Percentiles rank a stretch among this genome's conserved stretches.
These are phyloP conservation scores for Talaromyces rugulosus DNA, from an alignment of 2,329 filamentous ascomycete species.

Conservation along the genomic window DNA sequence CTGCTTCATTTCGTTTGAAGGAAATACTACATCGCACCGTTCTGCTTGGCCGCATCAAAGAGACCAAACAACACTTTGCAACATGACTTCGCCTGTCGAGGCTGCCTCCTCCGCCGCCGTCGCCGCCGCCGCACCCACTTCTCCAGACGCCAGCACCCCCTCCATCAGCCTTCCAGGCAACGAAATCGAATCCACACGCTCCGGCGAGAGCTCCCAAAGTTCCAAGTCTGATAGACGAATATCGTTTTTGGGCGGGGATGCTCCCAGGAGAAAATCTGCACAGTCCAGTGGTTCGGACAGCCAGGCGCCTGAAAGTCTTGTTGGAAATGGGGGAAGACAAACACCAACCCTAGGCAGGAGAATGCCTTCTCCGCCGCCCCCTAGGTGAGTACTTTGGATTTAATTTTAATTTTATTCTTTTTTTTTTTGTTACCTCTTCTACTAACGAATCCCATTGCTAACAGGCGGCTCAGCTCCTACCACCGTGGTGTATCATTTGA, in stretches of 20 bases:
- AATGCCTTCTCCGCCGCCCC: slow-evolving; percentile 37
- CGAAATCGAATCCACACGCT: slow-evolving; percentile 5
- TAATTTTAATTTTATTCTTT: not conserved
- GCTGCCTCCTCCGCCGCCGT: not conserved
- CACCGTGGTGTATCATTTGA: slow-evolving; percentile 69
- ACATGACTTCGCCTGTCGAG: slow-evolving; percentile 6
- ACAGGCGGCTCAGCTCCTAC: slow-evolving; percentile 50
- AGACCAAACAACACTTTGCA: not conserved
- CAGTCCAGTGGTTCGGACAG: slow-evolving; percentile 32
- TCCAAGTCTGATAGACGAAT: slow-evolving; percentile 12
- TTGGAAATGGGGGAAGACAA: slow-evolving; percentile 19
- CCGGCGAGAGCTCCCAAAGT: slow-evolving; percentile 11
- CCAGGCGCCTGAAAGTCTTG: slow-evolving; percentile 24
- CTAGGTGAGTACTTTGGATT: slow-evolving; percentile 28
- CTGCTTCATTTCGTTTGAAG: not conserved
- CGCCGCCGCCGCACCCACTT: not conserved
- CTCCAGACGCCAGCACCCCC: slow-evolving; percentile 3
- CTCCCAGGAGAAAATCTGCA: slow-evolving; percentile 31
- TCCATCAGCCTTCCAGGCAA: slow-evolving; percentile 7
- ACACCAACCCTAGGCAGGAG: slow-evolving; percentile 20
- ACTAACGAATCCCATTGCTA: not conserved
- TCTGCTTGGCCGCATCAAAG: not conserved
- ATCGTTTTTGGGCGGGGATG: slow-evolving; percentile 21
- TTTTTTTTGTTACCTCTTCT: not conserved
- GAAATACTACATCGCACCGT: not conserved